Evolutionary conservation across 177 flowering plant genomes (phyloP).

Genomic region (Tripterygium wilfordii): DNA sequence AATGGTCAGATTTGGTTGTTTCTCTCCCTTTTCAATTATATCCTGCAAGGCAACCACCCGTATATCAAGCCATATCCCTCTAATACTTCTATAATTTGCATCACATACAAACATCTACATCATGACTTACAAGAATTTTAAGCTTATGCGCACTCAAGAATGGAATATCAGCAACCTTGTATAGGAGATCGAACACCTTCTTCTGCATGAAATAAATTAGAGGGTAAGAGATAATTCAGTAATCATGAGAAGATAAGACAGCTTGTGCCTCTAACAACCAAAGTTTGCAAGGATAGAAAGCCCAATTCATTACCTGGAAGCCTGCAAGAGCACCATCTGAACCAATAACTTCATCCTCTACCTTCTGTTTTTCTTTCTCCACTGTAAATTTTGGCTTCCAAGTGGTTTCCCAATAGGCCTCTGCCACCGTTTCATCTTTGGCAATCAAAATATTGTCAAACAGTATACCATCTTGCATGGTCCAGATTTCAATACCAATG

Average conservation of each 20-base stretch:
- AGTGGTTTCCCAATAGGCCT: slow-evolving; percentile 36
- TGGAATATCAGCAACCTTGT: slow-evolving; percentile 79
- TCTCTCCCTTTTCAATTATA: slow-evolving; percentile 72
- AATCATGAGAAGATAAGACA: too few relatives aligned
- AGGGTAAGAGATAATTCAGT: too few relatives aligned
- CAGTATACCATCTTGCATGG: slow-evolving; percentile 97
- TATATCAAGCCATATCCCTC: background rate
- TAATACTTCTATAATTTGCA: too few relatives aligned
- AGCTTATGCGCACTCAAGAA: slow-evolving; percentile 62
- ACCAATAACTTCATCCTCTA: slow-evolving; percentile 55
- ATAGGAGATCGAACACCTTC: slow-evolving; percentile 65
- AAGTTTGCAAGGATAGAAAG: background rate
- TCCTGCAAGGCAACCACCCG: slow-evolving; percentile 51
- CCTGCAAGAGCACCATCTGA: slow-evolving; percentile 47
- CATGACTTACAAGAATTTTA: slow-evolving; percentile 60
- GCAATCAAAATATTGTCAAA: slow-evolving; percentile 91
- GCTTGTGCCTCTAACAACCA: too few relatives aligned
- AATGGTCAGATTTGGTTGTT: slow-evolving; percentile 67
- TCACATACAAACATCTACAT: background rate
- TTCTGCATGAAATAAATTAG: too few relatives aligned
- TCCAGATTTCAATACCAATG: slow-evolving; percentile 98
- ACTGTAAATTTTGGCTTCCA: slow-evolving; percentile 89
- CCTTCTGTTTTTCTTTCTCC: slow-evolving; percentile 87
- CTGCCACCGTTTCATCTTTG: slow-evolving; percentile 67
- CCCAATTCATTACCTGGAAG: slow-evolving; percentile 47